Evolutionary conservation across 805 yeast species (phyloP), one percentile per base, ranked within the genome.

Genomic region (Candida ovalis): DNA sequence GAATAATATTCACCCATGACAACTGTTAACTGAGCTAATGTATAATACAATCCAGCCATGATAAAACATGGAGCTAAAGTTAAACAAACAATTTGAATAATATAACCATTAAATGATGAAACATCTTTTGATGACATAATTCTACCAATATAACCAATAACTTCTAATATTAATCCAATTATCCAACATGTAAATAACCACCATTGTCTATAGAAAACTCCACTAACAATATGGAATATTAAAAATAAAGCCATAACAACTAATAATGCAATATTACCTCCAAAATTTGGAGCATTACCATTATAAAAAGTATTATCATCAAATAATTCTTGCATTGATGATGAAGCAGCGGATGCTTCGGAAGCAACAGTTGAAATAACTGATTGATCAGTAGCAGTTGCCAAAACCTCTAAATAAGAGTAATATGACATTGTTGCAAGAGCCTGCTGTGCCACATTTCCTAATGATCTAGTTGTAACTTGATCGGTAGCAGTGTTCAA

Each of bases 51-150:
- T 1, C 92, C 96, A 3, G 86, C 96, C 87, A 87, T 85, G 40
- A 86, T 71, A 63, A 89, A 85, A 19, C 88, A 88, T 0, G 96
- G 96, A 0, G 88, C 92, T 42, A 89, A 66, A 0, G 92, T 87
- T 47, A 88, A 68, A 57, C 83, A 73, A 47, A 82, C 76, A 53
- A 84, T 76, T 63, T 89, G 95, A 57, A 82, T 66, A 39, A 85
- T 59, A 59, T 74, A 89, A 25, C 73, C 68, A 44, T 73, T 63
- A 37, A 66, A 53, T 33, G 67, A 58, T 15, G 45, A 39, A 44
- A 62, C 49, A 53, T 76, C 60, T 40, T 60, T 53, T 18, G 75
- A 72, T 2, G 83, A 72, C 46, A 76, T 54, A 1, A 75, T 60
- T 46, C 96, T 68, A 3, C 82, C 88, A 8, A 76, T 62, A 60